phyloP scores from a whole-genome alignment of 257 asterid genomes.

The Lycium ferocissimum region DNA sequence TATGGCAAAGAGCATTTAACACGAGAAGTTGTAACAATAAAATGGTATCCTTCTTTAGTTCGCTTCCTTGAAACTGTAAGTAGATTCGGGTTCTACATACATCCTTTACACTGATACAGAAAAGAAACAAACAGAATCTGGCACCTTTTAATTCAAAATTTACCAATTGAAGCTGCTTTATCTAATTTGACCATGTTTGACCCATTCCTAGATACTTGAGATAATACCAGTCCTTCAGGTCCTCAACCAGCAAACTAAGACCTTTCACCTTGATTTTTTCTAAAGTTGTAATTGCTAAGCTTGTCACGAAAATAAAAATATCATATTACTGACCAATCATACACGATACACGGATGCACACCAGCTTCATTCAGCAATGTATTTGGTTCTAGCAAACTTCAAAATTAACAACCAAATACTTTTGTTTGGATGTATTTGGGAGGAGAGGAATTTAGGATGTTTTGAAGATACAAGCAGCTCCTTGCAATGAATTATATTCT shows the following conservation, averaged over 20 bases:
- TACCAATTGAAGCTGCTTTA: background rate
- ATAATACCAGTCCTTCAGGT: background rate
- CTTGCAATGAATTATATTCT: background rate
- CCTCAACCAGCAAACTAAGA: background rate
- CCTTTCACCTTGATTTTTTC: background rate
- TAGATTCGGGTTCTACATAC: background rate
- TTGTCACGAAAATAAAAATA: background rate
- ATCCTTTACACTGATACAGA: background rate
- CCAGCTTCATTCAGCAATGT: slow-evolving; percentile 1
- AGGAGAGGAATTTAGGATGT: slow-evolving; percentile 16
- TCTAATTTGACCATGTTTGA: slow-evolving; percentile 23
- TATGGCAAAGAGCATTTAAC: background rate
- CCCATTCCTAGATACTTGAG: background rate
- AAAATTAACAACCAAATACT: background rate
- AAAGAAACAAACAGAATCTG: background rate
- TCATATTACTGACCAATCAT: slow-evolving; percentile 11
- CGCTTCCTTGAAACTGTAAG: slow-evolving; percentile 1
- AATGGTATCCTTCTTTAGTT: background rate
- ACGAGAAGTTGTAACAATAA: background rate
- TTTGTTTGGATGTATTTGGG: background rate
- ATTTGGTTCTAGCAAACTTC: background rate
- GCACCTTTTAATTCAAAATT: background rate
- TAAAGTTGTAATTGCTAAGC: background rate
- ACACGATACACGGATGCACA: background rate
- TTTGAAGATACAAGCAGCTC: background rate